These are phyloP conservation scores for Iberis amara DNA, from an alignment of 441 rosid species.

Conservation along the genomic window DNA sequence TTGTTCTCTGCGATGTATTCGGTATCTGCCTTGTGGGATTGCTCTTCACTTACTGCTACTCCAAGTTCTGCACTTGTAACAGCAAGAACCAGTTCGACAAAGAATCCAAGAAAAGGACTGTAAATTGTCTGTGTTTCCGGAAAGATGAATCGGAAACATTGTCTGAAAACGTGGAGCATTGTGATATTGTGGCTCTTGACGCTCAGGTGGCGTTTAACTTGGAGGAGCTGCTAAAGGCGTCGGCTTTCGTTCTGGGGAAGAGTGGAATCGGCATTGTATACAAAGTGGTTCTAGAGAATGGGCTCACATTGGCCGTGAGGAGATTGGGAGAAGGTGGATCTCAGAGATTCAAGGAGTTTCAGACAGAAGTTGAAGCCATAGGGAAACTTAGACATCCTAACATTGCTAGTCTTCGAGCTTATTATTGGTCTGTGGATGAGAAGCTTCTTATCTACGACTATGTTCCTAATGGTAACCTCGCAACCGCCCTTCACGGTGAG, in stretches of 20 bases:
- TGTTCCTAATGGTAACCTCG: constrained; percentile 75
- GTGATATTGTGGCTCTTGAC: constrained; percentile 73
- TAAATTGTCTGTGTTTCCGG: constrained; percentile 66
- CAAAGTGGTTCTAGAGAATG: constrained; percentile 89
- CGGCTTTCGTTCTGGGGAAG: constrained; percentile 93
- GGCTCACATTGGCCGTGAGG: constrained; percentile 82
- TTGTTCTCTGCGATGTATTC: constrained; percentile 66
- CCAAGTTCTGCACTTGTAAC: constrained; percentile 50
- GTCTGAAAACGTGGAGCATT: constrained; percentile 73
- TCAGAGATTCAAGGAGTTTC: constrained; percentile 93
- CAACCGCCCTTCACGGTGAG: constrained; percentile 83
- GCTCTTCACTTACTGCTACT: constrained; percentile 76
- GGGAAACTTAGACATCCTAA: constrained; percentile 94
- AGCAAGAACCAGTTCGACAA: constrained; percentile 44
- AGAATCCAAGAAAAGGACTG: constrained; percentile 44
- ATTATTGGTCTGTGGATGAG: constrained; percentile 97
- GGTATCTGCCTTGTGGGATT: constrained; percentile 85
- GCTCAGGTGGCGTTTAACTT: constrained; percentile 74
- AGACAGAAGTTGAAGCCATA: constrained; percentile 89
- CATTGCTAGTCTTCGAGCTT: constrained; percentile 78
- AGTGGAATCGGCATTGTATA: constrained; percentile 92
- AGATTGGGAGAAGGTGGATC: constrained; percentile 96
- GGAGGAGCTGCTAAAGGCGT: constrained; percentile 91
- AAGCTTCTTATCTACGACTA: constrained; percentile 86
- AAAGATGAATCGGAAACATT: constrained; percentile 69